Percentiles rank a stretch among this genome's conserved stretches.
phyloP scores from a whole-genome alignment of 1,284 basidiomycete genomes.

The Sporisorium graminicola region DNA sequence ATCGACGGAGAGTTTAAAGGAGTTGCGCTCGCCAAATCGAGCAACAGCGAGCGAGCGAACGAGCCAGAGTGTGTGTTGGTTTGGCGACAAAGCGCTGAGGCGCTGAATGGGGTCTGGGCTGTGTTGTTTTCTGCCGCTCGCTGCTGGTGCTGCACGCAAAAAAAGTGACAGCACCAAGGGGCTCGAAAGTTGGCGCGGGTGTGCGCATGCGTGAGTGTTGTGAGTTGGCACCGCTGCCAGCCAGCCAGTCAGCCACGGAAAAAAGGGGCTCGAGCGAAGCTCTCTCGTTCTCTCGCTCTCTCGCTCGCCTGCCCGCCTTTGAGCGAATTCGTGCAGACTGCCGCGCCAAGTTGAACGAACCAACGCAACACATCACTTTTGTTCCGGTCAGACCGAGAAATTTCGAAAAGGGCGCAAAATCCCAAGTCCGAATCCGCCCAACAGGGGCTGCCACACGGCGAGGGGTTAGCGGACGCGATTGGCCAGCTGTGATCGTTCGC shows the following conservation, averaged over 20 bases:
- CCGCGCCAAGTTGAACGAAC: conserved; percentile 19
- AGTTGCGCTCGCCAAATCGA: conserved; percentile 2
- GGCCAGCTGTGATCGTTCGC: neutral
- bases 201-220: conserved; percentile 11
- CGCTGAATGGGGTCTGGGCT: conserved; percentile 3
- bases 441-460: neutral
- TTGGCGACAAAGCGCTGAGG: neutral
- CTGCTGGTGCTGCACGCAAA: conserved; percentile 8
- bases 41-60: conserved; percentile 3
- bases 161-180: conserved; percentile 16
- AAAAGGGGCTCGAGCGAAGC: conserved; percentile 42
- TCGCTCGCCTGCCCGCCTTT: neutral
- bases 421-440: conserved; percentile 9
- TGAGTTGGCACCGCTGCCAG: conserved; percentile 27
- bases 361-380: conserved; percentile 47
- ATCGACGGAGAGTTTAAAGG: conserved; percentile 34
- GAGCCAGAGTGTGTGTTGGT: conserved; percentile 18
- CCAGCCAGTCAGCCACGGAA: neutral
- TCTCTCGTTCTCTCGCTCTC: neutral
- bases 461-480: neutral
- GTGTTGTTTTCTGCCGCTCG: conserved; percentile 10
- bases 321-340: conserved; percentile 32
- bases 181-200: neutral
- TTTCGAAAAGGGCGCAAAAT: conserved; percentile 7
- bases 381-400: neutral